Conservation (phyloP, 192 early-diverging fungal genomes). For the Linnemannia schmuckeri region DNA sequence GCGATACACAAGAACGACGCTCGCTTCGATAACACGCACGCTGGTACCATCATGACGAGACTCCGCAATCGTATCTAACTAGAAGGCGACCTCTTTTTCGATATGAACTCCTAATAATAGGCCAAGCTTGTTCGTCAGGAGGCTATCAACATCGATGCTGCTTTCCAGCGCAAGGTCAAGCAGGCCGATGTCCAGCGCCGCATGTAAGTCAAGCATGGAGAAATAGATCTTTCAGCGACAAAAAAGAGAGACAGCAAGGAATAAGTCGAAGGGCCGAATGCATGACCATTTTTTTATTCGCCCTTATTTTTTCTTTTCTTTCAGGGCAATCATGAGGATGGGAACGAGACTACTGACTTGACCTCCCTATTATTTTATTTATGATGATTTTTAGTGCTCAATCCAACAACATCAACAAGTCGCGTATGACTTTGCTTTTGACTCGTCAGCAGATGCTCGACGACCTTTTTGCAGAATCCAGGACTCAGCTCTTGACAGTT, state of each 20-base stretch:
- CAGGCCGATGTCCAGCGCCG: constrained; percentile 96
- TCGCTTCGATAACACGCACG: neutral
- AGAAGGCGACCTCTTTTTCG: neutral
- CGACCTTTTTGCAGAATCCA: constrained; percentile 82
- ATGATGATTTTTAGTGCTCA: constrained; percentile 72
- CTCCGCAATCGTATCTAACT: neutral
- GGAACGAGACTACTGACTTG: neutral
- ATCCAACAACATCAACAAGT: constrained; percentile 97
- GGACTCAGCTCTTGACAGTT: constrained; percentile 69
- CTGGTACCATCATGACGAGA: neutral
- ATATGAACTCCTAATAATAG: constrained; percentile 40
- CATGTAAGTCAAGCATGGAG: constrained; percentile 70
- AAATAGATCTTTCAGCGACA: neutral
- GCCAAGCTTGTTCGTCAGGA: constrained; percentile 99
- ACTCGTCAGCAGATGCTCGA: constrained; percentile 90
- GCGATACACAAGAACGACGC: neutral
- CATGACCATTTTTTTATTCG: neutral
- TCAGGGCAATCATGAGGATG: neutral
- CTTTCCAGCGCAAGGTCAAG: constrained; percentile 97
- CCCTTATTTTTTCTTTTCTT: constrained; percentile 1
- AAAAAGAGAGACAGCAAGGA: neutral
- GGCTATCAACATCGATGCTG: constrained; percentile 94
- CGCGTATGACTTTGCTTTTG: constrained; percentile 89
- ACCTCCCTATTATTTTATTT: neutral
- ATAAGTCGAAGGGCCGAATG: neutral